Percentiles rank a stretch among this genome's conserved stretches.
These are phyloP conservation scores for Vaccinium darrowii DNA, from an alignment of 148 eudicot genomes.

Conservation along the genomic window DNA sequence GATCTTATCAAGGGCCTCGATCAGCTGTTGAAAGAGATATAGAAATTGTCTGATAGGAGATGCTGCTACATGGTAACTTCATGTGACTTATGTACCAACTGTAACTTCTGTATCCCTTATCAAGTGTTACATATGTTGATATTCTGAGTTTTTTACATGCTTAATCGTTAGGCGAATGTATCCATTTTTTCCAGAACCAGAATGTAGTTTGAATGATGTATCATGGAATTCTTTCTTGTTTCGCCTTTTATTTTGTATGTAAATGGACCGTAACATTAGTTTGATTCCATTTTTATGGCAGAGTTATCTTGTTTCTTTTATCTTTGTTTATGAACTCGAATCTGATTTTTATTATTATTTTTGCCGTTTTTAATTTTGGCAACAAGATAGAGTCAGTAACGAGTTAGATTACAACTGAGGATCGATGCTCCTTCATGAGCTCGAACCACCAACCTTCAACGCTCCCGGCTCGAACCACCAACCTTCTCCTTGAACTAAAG, in stretches of 20 bases:
- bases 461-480: background rate
- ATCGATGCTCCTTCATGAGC: background rate
- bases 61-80: background rate
- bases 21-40: constrained; percentile 42
- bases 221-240: background rate
- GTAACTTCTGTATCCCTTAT: constrained; percentile 2
- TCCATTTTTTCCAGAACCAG: background rate
- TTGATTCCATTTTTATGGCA: background rate
- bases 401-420: background rate
- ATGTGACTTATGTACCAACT: background rate
- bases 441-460: background rate
- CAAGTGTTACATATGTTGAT: background rate
- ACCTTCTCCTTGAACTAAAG: background rate
- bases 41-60: constrained; percentile 33
- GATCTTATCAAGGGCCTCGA: constrained; percentile 39
- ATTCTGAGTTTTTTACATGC: background rate
- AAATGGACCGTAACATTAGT: too few relatives aligned
- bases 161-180: background rate
- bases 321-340: background rate
- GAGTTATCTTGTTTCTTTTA: background rate
- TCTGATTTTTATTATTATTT: background rate
- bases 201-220: background rate
- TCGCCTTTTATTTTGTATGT: too few relatives aligned
- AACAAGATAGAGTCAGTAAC: background rate
- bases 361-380: background rate